Conservation (phyloP, 805 yeast species). For the Scheffersomyces coipomensis region DNA sequence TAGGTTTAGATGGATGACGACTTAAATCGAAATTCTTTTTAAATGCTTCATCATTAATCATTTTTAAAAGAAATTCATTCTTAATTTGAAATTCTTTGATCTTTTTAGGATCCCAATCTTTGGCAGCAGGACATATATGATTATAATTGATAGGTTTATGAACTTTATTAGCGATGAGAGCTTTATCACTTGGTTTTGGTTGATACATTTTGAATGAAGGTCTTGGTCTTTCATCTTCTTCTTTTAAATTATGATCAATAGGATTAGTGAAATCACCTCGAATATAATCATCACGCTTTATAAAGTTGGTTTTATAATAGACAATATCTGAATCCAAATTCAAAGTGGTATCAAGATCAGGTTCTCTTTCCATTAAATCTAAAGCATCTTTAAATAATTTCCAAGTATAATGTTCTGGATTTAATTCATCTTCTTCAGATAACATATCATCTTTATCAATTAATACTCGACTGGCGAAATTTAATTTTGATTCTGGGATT, state of each 20-base stretch:
- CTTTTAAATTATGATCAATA: no score
- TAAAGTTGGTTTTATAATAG: slow-evolving; percentile 43
- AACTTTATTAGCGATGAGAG: slow-evolving; percentile 3
- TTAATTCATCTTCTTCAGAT: slow-evolving; percentile 7
- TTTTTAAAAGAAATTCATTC: slow-evolving; percentile 33
- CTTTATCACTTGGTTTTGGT: slow-evolving; percentile 4
- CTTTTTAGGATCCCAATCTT: slow-evolving; percentile 35
- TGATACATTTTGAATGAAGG: slow-evolving; percentile 33
- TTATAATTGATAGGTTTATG: slow-evolving; percentile 13
- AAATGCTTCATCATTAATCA: slow-evolving; percentile 38
- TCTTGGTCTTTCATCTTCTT: slow-evolving; percentile 26
- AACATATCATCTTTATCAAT: slow-evolving; percentile 4
- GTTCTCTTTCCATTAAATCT: slow-evolving; percentile 21
- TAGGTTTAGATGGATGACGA: slow-evolving; percentile 32
- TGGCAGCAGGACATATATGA: slow-evolving; percentile 40
- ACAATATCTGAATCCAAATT: slow-evolving; percentile 42
- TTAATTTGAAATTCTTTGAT: slow-evolving; percentile 26
- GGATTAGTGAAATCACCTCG: slow-evolving; percentile 13
- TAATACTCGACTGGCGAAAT: slow-evolving; percentile 25
- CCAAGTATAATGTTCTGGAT: slow-evolving; percentile 27
- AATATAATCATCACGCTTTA: slow-evolving; percentile 30
- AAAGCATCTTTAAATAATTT: slow-evolving; percentile 31
- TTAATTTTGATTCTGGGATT: slow-evolving; percentile 38
- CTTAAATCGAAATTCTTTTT: slow-evolving; percentile 26
- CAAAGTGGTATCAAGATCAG: slow-evolving; percentile 26